Conservation (phyloP, 192 early-diverging fungal species). For the Linnemannia zychae region DNA sequence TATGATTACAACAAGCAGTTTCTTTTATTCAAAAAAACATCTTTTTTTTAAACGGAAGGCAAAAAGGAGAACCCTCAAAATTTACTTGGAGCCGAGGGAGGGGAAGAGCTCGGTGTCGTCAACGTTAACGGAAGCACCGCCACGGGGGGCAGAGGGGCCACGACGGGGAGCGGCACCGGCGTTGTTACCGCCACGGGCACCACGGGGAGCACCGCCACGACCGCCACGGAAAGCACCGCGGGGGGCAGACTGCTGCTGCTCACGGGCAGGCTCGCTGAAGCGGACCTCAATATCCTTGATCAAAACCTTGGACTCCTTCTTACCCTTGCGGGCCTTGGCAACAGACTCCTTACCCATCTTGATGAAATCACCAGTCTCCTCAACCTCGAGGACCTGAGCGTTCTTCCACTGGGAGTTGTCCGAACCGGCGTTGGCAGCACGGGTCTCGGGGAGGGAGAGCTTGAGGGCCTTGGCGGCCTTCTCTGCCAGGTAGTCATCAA, state of each 20-base stretch:
- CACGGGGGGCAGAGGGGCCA: conserved; percentile 45
- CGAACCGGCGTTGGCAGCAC: conserved; percentile 92
- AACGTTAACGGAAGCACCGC: conserved; percentile 73
- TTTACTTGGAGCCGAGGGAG: conserved; percentile 70
- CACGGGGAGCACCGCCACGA: conserved; percentile 64
- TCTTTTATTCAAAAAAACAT: conserved; percentile 21
- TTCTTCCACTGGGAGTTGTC: conserved; percentile 90
- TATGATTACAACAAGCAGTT: conserved; percentile 19
- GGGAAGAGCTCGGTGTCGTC: conserved; percentile 83
- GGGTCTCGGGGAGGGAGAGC: conserved; percentile 71
- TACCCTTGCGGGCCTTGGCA: conserved; percentile 59
- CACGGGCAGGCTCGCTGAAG: conserved; percentile 55
- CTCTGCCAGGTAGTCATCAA: conserved; percentile 90
- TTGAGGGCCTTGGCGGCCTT: conserved; percentile 74
- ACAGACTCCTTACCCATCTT: conserved; percentile 73
- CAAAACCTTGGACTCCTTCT: conserved; percentile 74
- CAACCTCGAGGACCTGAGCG: conserved; percentile 76
- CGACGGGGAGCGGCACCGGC: conserved; percentile 43
- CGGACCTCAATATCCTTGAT: conserved; percentile 85
- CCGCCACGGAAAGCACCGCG: conserved; percentile 53
- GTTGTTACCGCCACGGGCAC: conserved; percentile 58
- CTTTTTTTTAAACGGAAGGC: conserved; percentile 10
- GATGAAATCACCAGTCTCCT: conserved; percentile 81
- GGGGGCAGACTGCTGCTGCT: conserved; percentile 45
- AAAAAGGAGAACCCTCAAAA: not conserved